phyloP scores from a whole-genome alignment of 1,284 basidiomycete genomes.

The Phellopilus nigrolimitatus region DNA sequence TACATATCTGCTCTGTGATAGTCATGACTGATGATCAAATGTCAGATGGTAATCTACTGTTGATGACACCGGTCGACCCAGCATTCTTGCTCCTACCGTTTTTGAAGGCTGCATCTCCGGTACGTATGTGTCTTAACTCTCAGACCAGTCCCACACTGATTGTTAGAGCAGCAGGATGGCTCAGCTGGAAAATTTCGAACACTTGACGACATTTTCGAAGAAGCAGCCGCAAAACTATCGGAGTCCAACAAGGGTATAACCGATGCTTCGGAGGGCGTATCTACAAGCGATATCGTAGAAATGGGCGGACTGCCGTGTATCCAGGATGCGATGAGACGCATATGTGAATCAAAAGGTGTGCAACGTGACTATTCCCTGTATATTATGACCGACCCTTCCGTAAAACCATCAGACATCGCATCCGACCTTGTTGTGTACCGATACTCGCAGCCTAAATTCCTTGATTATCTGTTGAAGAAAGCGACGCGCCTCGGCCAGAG shows the following conservation, averaged over 20 bases:
- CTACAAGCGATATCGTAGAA: slow-evolving; percentile 43
- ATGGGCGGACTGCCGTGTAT: slow-evolving; percentile 53
- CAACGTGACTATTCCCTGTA: background rate
- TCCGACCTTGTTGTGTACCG: slow-evolving; percentile 65
- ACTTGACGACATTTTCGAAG: slow-evolving; percentile 68
- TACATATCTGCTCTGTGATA: background rate
- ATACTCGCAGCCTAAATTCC: slow-evolving; percentile 46
- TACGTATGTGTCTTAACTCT: slow-evolving; percentile 29
- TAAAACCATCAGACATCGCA: slow-evolving; percentile 50
- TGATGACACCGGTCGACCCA: slow-evolving; percentile 77
- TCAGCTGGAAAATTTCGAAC: slow-evolving; percentile 48
- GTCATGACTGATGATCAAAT: background rate
- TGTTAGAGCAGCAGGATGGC: slow-evolving; percentile 36
- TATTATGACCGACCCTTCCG: background rate
- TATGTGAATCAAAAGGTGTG: slow-evolving; percentile 67
- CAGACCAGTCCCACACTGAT: too few relatives aligned
- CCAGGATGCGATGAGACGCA: slow-evolving; percentile 40
- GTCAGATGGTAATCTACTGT: slow-evolving; percentile 68
- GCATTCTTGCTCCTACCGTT: slow-evolving; percentile 70
- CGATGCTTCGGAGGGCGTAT: slow-evolving; percentile 25
- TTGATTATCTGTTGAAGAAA: slow-evolving; percentile 58
- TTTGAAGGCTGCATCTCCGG: slow-evolving; percentile 45
- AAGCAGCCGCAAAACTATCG: slow-evolving; percentile 40
- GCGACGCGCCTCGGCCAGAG: slow-evolving; percentile 45
- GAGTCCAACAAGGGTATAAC: slow-evolving; percentile 18